Evolutionary conservation across 352 stramenopile genomes (phyloP).

Genomic region (Phytophthora constricta): DNA sequence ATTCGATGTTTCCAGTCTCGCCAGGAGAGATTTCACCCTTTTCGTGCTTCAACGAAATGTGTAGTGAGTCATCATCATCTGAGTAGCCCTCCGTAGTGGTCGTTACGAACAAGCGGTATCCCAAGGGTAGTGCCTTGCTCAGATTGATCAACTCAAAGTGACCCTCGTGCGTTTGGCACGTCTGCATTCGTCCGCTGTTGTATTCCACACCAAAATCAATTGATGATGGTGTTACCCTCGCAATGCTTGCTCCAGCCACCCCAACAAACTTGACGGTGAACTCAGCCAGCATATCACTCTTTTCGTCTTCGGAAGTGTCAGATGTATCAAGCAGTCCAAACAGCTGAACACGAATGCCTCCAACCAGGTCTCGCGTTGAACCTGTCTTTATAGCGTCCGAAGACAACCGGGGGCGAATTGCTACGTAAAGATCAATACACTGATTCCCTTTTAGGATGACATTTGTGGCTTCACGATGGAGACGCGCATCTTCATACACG

Average conservation of each 20-base stretch:
- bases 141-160: conserved; percentile 83
- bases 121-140: conserved; percentile 78
- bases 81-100: conserved; percentile 72
- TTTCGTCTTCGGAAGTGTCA: conserved; percentile 45
- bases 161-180: conserved; percentile 63
- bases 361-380: conserved; percentile 78
- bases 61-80: conserved; percentile 76
- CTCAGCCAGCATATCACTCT: conserved; percentile 79
- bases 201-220: conserved; percentile 86
- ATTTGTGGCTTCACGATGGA: conserved; percentile 77
- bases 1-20: conserved; percentile 61
- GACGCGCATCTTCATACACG: conserved; percentile 77
- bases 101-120: conserved; percentile 79
- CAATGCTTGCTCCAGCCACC: conserved; percentile 81
- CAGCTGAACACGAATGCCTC: conserved; percentile 88
- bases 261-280: conserved; percentile 92
- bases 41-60: conserved; percentile 70
- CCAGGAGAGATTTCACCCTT: conserved; percentile 76
- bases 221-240: conserved; percentile 60
- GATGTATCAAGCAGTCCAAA: conserved; percentile 45
- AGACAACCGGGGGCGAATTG: conserved; percentile 80
- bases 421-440: conserved; percentile 78
- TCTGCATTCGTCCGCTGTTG: conserved; percentile 52
- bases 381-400: conserved; percentile 84
- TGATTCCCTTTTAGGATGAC: conserved; percentile 74